Percentiles rank a stretch among this genome's conserved stretches.
phyloP scores from a whole-genome alignment of 176 grass and related monocot species.

The Oryza longistaminata region DNA sequence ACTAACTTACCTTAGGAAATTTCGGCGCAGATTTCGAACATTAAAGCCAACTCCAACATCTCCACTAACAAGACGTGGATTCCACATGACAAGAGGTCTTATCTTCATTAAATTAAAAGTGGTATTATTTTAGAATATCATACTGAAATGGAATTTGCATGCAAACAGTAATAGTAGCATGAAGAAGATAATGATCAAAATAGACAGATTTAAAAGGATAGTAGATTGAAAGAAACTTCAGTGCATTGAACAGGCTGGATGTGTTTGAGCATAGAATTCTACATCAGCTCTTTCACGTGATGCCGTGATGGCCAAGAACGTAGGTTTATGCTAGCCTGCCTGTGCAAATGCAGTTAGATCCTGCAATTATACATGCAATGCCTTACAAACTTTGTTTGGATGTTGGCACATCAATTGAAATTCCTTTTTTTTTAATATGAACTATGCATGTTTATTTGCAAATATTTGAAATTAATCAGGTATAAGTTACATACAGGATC shows the following conservation, averaged over 20 bases:
- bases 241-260: neutral
- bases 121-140: constrained; percentile 38
- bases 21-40: constrained; percentile 78
- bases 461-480: neutral
- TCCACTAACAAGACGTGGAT: constrained; percentile 89
- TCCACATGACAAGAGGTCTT: constrained; percentile 96
- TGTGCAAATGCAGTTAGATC: neutral
- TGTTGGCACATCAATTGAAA: neutral
- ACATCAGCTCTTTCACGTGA: neutral
- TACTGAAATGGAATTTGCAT: neutral
- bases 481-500: constrained; percentile 67
- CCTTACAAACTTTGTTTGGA: constrained; percentile 3
- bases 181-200: neutral
- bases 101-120: constrained; percentile 67
- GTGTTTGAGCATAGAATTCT: neutral
- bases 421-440: neutral
- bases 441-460: neutral
- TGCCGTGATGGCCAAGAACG: neutral
- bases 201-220: neutral
- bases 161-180: neutral
- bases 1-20: constrained; percentile 73
- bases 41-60: constrained; percentile 98
- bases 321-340: neutral
- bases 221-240: neutral
- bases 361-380: neutral